These are phyloP conservation scores for Cercospora sesami DNA, from an alignment of 2,329 filamentous ascomycete species.

Conservation along the genomic window DNA sequence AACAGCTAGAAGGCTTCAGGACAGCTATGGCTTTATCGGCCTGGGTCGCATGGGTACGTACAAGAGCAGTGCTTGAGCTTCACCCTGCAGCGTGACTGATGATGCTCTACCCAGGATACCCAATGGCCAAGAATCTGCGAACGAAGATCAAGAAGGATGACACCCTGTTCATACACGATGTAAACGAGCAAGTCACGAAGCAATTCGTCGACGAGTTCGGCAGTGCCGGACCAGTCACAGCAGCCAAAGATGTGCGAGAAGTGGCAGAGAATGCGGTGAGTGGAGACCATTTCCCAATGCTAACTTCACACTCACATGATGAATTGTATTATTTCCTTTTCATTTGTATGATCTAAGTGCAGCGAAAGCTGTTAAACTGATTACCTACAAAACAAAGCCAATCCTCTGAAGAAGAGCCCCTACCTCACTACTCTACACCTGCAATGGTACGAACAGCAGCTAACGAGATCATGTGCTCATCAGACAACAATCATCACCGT, in stretches of 20 bases:
- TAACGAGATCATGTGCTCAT: neutral
- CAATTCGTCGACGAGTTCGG: slow-evolving; percentile 57
- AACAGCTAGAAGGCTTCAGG: slow-evolving; percentile 44
- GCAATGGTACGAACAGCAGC: neutral
- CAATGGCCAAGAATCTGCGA: slow-evolving; percentile 71
- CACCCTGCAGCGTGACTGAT: slow-evolving; percentile 21
- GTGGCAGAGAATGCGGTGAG: slow-evolving; percentile 68
- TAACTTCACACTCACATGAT: slow-evolving; percentile 16
- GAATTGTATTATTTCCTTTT: slow-evolving; percentile 39
- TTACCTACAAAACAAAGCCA: slow-evolving; percentile 66
- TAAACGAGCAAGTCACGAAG: slow-evolving; percentile 58
- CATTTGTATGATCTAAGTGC: slow-evolving; percentile 73
- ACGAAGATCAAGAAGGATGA: slow-evolving; percentile 65
- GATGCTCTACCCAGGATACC: slow-evolving; percentile 57
- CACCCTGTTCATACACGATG: slow-evolving; percentile 64
- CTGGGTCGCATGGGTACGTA: slow-evolving; percentile 51
- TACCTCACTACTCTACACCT: neutral
- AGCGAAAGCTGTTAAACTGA: slow-evolving; percentile 59
- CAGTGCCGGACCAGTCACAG: slow-evolving; percentile 47
- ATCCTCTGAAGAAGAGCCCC: slow-evolving; percentile 62
- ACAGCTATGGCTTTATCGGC: slow-evolving; percentile 54
- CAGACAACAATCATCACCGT: slow-evolving; percentile 86
- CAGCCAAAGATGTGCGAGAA: slow-evolving; percentile 60
- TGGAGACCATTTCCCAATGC: slow-evolving; percentile 19
- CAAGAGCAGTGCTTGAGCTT: slow-evolving; percentile 26